phyloP scores from a whole-genome alignment of 1,284 basidiomycete species.

The Rhodotorula sp. region DNA sequence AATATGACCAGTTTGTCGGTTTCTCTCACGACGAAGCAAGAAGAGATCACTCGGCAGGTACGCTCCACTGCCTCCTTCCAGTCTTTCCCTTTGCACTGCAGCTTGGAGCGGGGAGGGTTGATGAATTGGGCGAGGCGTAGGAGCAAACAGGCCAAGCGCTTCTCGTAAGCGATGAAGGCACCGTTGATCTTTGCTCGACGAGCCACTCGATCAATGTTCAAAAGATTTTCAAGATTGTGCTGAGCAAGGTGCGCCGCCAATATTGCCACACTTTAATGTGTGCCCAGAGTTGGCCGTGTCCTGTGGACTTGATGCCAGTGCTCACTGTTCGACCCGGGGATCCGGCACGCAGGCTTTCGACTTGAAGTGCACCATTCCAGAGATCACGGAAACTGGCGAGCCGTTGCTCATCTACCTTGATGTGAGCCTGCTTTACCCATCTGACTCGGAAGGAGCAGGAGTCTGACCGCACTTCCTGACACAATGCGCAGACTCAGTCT shows the following conservation, averaged over 20 bases:
- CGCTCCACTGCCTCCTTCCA: slow-evolving; percentile 24
- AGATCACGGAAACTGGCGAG: slow-evolving; percentile 91
- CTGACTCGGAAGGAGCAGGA: neutral
- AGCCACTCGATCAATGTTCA: slow-evolving; percentile 98
- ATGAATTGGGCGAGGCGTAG: fast-evolving
- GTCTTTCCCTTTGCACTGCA: no score
- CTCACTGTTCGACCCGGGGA: no score
- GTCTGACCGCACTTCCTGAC: neutral
- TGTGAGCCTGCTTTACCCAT: slow-evolving; percentile 51
- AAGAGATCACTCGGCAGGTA: slow-evolving; percentile 96
- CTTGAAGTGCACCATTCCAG: slow-evolving; percentile 90
- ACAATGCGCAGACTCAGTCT: neutral
- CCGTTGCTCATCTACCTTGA: slow-evolving; percentile 89
- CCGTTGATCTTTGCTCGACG: slow-evolving; percentile 95
- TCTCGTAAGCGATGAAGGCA: slow-evolving; percentile 97
- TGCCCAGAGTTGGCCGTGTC: no score
- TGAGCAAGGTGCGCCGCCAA: slow-evolving; percentile 59
- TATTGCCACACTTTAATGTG: neutral
- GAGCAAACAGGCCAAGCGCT: slow-evolving; percentile 73
- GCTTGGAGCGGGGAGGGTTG: no score
- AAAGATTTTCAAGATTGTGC: slow-evolving; percentile 94
- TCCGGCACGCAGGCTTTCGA: slow-evolving; percentile 82
- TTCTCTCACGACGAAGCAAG: slow-evolving; percentile 96
- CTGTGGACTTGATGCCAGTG: slow-evolving; percentile 12
- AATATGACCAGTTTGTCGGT: slow-evolving; percentile 95